phyloP scores from a whole-genome alignment of 352 stramenopile species.

The Phytophthora pseudosyringae region DNA sequence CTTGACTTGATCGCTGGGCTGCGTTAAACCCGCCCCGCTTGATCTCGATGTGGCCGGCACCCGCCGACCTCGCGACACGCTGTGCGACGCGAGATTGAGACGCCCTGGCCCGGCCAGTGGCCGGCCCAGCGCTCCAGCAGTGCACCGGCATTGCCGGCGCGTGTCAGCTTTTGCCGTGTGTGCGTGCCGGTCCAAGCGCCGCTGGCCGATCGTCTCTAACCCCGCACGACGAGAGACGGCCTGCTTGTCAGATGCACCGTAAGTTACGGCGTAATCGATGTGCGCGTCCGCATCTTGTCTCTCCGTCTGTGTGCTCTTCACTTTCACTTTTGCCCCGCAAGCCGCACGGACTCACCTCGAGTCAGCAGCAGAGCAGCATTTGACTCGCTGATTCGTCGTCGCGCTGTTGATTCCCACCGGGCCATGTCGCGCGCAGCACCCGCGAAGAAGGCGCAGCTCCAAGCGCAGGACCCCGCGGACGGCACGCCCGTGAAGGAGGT shows the following conservation, averaged over 20 bases:
- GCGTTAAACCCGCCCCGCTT: constrained; percentile 1
- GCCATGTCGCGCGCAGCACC: constrained; percentile 22
- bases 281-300: constrained; percentile 20
- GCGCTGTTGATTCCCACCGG: constrained; percentile 1
- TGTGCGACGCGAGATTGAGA: not conserved
- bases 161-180: constrained; percentile 18
- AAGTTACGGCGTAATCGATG: constrained; percentile 19
- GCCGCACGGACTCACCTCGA: constrained; percentile 7
- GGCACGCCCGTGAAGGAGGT: constrained; percentile 51
- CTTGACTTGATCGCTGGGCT: not conserved
- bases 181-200: constrained; percentile 15
- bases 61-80: constrained; percentile 13
- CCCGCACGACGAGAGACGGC: constrained; percentile 19
- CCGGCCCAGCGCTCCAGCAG: not conserved
- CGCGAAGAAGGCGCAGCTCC: constrained; percentile 3
- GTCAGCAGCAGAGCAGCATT: not conserved
- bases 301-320: constrained; percentile 18
- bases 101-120: not conserved
- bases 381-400: not conserved
- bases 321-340: constrained; percentile 32
- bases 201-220: constrained; percentile 14
- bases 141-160: not conserved
- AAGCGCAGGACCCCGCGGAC: constrained; percentile 22
- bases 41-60: not conserved
- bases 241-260: constrained; percentile 15